phyloP scores from a whole-genome alignment of 805 yeast species.

The Clavispora fructus region DNA sequence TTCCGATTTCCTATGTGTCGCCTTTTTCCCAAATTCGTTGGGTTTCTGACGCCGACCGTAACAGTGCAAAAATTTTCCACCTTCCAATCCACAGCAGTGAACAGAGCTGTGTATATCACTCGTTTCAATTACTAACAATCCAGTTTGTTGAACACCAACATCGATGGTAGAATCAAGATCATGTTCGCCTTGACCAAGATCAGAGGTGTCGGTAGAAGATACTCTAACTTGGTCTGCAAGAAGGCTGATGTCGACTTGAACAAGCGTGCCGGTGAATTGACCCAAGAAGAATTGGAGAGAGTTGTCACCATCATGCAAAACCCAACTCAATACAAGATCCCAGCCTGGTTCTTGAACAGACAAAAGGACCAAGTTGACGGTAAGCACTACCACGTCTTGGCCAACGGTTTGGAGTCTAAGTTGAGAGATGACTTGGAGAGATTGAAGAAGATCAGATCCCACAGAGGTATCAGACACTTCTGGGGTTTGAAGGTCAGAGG shows the following conservation, averaged over 20 bases:
- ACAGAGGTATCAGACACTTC: constrained; percentile 99
- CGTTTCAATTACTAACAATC: constrained; percentile 2
- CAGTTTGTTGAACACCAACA: constrained; percentile 99
- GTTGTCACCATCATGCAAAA: constrained; percentile 99
- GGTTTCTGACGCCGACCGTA: not conserved
- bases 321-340: constrained; percentile 99
- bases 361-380: constrained; percentile 98
- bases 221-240: constrained; percentile 99
- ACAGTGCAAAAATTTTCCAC: not conserved
- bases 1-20: not conserved
- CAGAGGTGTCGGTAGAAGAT: constrained; percentile 99
- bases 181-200: constrained; percentile 99
- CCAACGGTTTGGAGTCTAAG: constrained; percentile 98
- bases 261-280: constrained; percentile 99
- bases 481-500: constrained; percentile 99
- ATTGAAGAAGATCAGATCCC: constrained; percentile 99
- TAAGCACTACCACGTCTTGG: constrained; percentile 98
- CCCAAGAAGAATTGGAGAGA: constrained; percentile 99
- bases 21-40: not conserved
- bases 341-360: constrained; percentile 97
- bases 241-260: constrained; percentile 98
- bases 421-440: constrained; percentile 99
- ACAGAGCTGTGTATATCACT: constrained; percentile 7
- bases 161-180: constrained; percentile 99
- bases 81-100: not conserved